Conservation (phyloP, 2,329 filamentous ascomycete species). For the Nemania sp. region DNA sequence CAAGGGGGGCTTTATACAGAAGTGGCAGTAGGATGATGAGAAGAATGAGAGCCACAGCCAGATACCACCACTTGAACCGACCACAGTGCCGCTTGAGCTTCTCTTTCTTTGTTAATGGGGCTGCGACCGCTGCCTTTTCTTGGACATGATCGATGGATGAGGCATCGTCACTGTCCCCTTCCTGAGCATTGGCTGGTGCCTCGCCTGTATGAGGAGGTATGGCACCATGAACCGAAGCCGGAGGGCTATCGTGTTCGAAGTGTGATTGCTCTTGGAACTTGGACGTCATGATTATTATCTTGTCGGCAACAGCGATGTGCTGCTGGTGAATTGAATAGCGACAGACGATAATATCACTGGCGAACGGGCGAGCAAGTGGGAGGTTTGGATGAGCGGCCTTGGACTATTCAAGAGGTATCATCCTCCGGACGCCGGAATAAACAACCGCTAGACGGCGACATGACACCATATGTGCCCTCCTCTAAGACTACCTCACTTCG, state of each 20-base stretch:
- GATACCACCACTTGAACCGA: conserved; percentile 50
- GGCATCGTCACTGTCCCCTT: conserved; percentile 27
- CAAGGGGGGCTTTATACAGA: conserved; percentile 44
- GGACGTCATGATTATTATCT: conserved; percentile 34
- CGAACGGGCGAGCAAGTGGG: conserved; percentile 5
- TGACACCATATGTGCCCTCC: conserved; percentile 20
- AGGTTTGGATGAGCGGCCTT: conserved; percentile 1
- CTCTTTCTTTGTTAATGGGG: conserved; percentile 40
- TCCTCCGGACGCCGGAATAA: conserved; percentile 9
- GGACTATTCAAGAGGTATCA: conserved; percentile 19
- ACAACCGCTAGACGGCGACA: conserved; percentile 20
- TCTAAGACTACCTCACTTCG: conserved; percentile 13
- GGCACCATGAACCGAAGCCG: conserved; percentile 33
- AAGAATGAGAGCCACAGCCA: conserved; percentile 43
- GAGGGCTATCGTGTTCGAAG: conserved; percentile 31
- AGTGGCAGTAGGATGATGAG: conserved; percentile 51
- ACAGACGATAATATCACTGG: conserved; percentile 17
- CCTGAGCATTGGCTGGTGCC: conserved; percentile 19
- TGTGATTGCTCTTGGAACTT: conserved; percentile 37
- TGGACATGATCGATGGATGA: conserved; percentile 37
- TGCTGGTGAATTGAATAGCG: conserved; percentile 23
- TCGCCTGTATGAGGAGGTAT: conserved; percentile 24
- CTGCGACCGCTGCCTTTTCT: conserved; percentile 32
- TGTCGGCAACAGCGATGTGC: conserved; percentile 23
- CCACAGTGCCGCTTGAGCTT: conserved; percentile 47